phyloP scores from a whole-genome alignment of 2,329 filamentous ascomycete genomes.

The Thermothelomyces thermophilus region DNA sequence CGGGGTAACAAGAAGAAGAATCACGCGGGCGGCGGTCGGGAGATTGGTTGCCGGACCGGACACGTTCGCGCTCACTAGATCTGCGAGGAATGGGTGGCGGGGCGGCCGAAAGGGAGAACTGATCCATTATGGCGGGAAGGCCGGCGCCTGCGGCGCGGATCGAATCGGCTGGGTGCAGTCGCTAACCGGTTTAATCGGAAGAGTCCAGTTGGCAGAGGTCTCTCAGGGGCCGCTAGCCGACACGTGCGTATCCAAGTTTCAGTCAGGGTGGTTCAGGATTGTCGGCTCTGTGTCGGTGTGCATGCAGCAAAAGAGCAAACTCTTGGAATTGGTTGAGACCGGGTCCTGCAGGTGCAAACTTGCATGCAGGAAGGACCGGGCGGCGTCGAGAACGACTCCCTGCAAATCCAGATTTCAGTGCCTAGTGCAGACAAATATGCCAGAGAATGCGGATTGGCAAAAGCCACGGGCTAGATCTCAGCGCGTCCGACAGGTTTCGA shows the following conservation, averaged over 20 bases:
- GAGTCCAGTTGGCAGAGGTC: slow-evolving; percentile 5
- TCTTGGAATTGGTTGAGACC: slow-evolving; percentile 16
- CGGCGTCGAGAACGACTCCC: background rate
- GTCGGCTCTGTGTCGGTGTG: slow-evolving; percentile 9
- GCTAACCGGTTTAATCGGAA: slow-evolving; percentile 15
- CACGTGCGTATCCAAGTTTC: slow-evolving; percentile 5
- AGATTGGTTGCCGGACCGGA: slow-evolving; percentile 15
- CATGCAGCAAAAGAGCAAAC: background rate
- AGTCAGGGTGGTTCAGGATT: slow-evolving; percentile 6
- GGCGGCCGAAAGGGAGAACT: slow-evolving; percentile 16
- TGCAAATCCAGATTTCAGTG: background rate
- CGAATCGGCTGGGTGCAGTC: slow-evolving; percentile 15
- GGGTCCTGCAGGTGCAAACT: slow-evolving; percentile 17
- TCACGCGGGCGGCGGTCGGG: slow-evolving; percentile 16
- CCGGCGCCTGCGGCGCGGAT: slow-evolving; percentile 12
- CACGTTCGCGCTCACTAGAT: slow-evolving; percentile 23
- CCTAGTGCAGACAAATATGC: no score
- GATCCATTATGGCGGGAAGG: slow-evolving; percentile 22
- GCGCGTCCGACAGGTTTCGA: background rate
- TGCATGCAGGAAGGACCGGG: slow-evolving; percentile 7
- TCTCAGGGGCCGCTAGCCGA: slow-evolving; percentile 8
- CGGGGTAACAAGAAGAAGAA: slow-evolving; percentile 6
- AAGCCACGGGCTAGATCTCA: background rate
- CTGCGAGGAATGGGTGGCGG: slow-evolving; percentile 24
- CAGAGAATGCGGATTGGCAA: background rate